Evolutionary conservation across 2,329 filamentous ascomycete species (phyloP).

Genomic region (Lasiodiplodia sp.): DNA sequence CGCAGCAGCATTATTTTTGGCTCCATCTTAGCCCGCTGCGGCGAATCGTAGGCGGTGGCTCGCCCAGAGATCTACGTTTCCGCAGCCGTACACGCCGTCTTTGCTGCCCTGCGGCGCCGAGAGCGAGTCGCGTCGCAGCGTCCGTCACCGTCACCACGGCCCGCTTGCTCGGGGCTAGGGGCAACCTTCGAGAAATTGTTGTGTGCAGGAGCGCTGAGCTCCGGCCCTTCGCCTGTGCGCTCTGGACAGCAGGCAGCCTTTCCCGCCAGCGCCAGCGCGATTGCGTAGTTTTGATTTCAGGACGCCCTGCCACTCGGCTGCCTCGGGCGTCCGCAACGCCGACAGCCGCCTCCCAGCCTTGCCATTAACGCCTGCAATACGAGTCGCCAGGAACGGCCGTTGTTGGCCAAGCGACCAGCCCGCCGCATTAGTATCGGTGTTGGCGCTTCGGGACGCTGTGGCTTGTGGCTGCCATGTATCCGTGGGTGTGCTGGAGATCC

Average conservation of each 20-base stretch:
- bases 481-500: constrained; percentile 7
- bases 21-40: constrained; percentile 1
- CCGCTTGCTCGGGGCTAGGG: constrained; percentile 18
- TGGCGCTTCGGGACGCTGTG: constrained; percentile 6
- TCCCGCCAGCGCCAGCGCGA: constrained; percentile 19
- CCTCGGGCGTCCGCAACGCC: neutral
- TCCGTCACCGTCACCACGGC: constrained; percentile 1
- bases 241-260: constrained; percentile 5
- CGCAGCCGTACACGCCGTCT: neutral
- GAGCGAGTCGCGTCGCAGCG: constrained; percentile 7
- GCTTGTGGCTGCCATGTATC: neutral
- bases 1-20: constrained; percentile 13
- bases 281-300: constrained; percentile 29
- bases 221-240: constrained; percentile 15
- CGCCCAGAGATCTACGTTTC: constrained; percentile 17
- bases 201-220: constrained; percentile 21
- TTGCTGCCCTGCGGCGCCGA: neutral
- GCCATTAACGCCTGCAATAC: constrained; percentile 11
- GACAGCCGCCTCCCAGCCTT: constrained; percentile 7
- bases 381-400: constrained; percentile 3
- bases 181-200: constrained; percentile 20
- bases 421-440: constrained; percentile 2
- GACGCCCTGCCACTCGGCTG: constrained; percentile 11
- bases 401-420: constrained; percentile 13
- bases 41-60: constrained; percentile 10